Base-by-base conservation (phyloP, 371 early-diverging fungal species). In the Mucor saturninus region DNA sequence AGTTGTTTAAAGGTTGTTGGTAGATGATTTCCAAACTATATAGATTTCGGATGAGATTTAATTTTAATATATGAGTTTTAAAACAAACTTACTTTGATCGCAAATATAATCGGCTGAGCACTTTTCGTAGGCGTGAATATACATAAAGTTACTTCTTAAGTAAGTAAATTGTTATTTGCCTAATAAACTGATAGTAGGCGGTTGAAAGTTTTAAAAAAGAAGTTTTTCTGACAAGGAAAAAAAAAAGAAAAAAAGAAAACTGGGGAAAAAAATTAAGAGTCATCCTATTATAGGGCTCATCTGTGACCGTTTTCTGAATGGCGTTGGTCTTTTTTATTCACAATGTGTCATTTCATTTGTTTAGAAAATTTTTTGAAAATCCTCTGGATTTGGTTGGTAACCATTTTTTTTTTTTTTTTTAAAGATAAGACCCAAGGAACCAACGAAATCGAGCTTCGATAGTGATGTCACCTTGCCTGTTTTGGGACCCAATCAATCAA, bases 101-200 rank as follows among this genome's bases (percentile, higher is more conserved):
- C 90, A 86, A 76, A 91, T 86, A 74, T 91, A 91, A 80, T 91
- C 91, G 71, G 89, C 83, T 73, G 90, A 88, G 85, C 88, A 88
- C 84, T 83, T 90, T 83, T 91, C 91, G 71, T 80, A 85, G 57
- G 88, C 85, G 89, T 91, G 91, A 72, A 83, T 79, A 85, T 91
- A 91, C 91, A 91, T 91, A 79, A 80, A 86, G 38, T 69, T 64
- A 68, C 68, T 45, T 68, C 59, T 55, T 59, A 21, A 11, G 15
- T 10, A 40, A 64, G 42, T 53, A 58, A 35, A 46, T 15, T 43
- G 56, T 48, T 37, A 50, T 55, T 60, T 55, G 60, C 56, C 55
- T 54, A 45, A 40, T 15, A 48, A 55, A 42, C 40, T 15, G 31
- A 13, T 32, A 57, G 40, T 61, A 53, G 61, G 52, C 53, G 40